Evolutionary conservation across 1,284 basidiomycete species (phyloP).

Genomic region (Inonotus obliquus): DNA sequence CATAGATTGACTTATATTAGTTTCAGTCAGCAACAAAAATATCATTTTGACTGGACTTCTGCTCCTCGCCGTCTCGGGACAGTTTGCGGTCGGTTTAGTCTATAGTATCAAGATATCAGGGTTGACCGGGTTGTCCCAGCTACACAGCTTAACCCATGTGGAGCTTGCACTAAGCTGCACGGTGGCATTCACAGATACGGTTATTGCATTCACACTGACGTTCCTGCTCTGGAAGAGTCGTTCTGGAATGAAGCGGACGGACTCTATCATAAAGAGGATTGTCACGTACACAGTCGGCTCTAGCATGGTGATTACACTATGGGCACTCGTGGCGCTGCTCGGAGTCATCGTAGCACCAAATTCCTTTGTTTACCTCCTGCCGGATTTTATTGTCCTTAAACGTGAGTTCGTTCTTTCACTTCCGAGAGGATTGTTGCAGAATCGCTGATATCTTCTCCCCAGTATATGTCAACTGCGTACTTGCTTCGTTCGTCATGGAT

Average conservation of each 20-base stretch:
- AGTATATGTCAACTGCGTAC: not conserved
- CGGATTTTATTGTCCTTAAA: not conserved
- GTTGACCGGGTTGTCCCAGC: not conserved
- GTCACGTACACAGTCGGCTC: conserved; percentile 8
- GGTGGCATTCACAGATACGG: not conserved
- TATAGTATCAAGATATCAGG: not conserved
- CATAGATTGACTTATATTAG: not conserved
- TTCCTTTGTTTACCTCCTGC: not conserved
- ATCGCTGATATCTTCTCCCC: no score
- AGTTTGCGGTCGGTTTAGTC: not conserved
- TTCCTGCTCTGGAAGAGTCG: conserved; percentile 1
- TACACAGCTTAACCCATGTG: not conserved
- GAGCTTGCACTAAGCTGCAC: not conserved
- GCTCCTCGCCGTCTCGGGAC: not conserved
- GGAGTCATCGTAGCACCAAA: not conserved
- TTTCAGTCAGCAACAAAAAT: conserved; percentile 8
- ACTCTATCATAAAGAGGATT: conserved; percentile 3
- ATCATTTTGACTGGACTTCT: not conserved
- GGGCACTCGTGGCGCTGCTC: conserved; percentile 2
- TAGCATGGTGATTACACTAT: not conserved
- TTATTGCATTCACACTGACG: not conserved
- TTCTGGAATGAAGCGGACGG: conserved; percentile 8
- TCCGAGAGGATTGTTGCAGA: no score
- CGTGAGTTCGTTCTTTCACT: not conserved
- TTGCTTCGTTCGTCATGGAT: not conserved